Base-by-base conservation (phyloP, 1,139 yeast species). In the Debaryomyces psychrophilus region DNA sequence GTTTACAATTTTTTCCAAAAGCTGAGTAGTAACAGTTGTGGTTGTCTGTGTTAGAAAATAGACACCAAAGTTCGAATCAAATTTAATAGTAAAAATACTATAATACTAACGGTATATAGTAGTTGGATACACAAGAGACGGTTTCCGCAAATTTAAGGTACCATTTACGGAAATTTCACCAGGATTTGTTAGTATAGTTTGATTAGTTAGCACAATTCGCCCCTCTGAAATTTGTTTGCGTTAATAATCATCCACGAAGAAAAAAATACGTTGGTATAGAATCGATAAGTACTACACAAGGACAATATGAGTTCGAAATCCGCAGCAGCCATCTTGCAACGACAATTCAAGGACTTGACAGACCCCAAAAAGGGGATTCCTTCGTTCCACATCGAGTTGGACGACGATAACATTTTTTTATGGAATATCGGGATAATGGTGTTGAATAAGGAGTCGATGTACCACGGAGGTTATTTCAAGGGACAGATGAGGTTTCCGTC, bases 381-480 rank as follows among this genome's bases (percentile, higher is more conserved):
- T 11, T 87, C 93, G 8, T 90, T 90, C 70, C 92, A 89, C 65
- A 90, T 92, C 51, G 90, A 74, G 62, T 78, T 90, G 49, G 96
- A 88, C 59, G 90, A 90, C 58, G 96, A 89, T 61, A 92, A 90
- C 71, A 89, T 92, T 57, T 90, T 90, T 60, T 80, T 85, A 52
- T 92, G 97, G 98, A 88, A 88, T 65, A 80, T 92, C 50, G 97
- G 97, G 18, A 89, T 92, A 50, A 90, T 90, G 90, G 95, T 92
- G 23, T 78, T 90, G 49, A 87, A 88, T 65, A 85, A 87, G 58
- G 97, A 90, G 54, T 88, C 96, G 23, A 85, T 88, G 59, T 92
- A 89, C 70, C 90, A 92, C 61, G 97, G 97, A 41, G 98, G 97
- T n/a, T 92, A 88, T 67, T 87, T 92, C 70, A 88, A 85, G 65